A percentile compares a stretch with the other conserved stretches of the same genome.
Conservation (phyloP, 2,329 filamentous ascomycete genomes). For the Xylariaceae sp. region DNA sequence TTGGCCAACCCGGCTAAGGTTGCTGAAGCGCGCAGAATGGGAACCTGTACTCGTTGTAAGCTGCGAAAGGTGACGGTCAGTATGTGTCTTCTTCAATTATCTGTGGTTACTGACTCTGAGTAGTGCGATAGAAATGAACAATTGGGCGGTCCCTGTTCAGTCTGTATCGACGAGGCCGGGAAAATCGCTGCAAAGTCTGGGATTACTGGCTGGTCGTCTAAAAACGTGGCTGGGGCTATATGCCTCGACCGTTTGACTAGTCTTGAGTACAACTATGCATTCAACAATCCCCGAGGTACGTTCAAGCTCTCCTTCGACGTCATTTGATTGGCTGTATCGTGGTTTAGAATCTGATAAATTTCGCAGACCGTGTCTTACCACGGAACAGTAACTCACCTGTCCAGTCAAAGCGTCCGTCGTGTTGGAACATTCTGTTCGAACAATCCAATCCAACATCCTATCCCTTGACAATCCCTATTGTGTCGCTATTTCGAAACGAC, state of each 20-base stretch:
- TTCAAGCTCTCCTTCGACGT: no score
- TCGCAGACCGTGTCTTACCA: no score
- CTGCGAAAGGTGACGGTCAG: constrained; percentile 45
- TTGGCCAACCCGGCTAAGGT: constrained; percentile 37
- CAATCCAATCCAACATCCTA: constrained; percentile 2
- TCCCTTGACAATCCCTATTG: constrained; percentile 14
- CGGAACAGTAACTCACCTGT: neutral
- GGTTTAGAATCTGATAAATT: no score
- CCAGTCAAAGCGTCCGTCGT: neutral
- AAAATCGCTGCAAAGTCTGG: constrained; percentile 5
- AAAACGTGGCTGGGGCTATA: constrained; percentile 22
- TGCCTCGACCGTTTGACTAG: constrained; percentile 14
- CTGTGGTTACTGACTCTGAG: constrained; percentile 10
- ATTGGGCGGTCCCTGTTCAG: constrained; percentile 29
- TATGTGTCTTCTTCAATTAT: constrained; percentile 15
- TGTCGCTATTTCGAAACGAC: constrained; percentile 9
- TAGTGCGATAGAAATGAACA: constrained; percentile 28
- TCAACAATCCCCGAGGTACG: no score
- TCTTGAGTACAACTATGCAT: no score
- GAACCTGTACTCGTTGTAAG: constrained; percentile 45
- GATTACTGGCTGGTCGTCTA: no score
- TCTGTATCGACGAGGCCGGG: constrained; percentile 20
- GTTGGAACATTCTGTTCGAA: constrained; percentile 15
- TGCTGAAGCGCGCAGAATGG: constrained; percentile 43
- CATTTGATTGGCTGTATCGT: no score